Base-by-base conservation (phyloP, 352 stramenopile genomes). In the Peronospora belbahrii region DNA sequence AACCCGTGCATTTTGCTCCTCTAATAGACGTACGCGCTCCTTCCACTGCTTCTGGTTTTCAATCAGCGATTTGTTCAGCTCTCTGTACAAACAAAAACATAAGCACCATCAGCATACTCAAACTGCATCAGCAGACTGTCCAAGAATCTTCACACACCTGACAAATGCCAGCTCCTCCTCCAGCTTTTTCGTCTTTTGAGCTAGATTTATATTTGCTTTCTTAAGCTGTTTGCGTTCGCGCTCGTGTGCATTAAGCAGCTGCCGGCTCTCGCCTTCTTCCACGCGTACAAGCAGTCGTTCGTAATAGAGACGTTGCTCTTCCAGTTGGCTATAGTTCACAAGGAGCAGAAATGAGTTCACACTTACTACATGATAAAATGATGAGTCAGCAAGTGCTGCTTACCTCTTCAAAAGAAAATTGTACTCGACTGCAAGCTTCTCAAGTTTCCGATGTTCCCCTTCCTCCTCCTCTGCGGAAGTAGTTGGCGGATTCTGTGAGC, bases 371-470 rank as follows among this genome's bases (percentile, higher is more conserved):
- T n/a, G 3, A 0, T 27, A 8, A 19, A 28, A 20, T n/a, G 36
- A 22, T n/a, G n/a, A 32, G 8, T 22, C 1, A 38, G 6, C 22
- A 51, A 38, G 20, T 36, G 35, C 13, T 42, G 2, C 37, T 1
- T 51, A 89, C 80, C 81, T 97, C 41, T 96, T 97, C 19, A 98
- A 62, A 31, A 98, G 52, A 33, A 93, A 95, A 38, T 98, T 98
- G 65, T 98, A 98, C 73, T 98, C 92, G 25, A 87, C 71, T 0
- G 93, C 93, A 27, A 97, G 85, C 30, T 95, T 96, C 58, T 98
- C 94, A 8, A 98, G 70, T 67, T 98, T 98, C 8, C 74, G 69
- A 64, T 98, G 93, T 36, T 97, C 75, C 1, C 83, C 72, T 59
- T 96, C 90, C 53, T 96, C 90, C 42, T 97, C 84, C 50, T 96